These are phyloP conservation scores for Rhodotorula glutinis DNA, from an alignment of 1,284 basidiomycete genomes.

Conservation along the genomic window DNA sequence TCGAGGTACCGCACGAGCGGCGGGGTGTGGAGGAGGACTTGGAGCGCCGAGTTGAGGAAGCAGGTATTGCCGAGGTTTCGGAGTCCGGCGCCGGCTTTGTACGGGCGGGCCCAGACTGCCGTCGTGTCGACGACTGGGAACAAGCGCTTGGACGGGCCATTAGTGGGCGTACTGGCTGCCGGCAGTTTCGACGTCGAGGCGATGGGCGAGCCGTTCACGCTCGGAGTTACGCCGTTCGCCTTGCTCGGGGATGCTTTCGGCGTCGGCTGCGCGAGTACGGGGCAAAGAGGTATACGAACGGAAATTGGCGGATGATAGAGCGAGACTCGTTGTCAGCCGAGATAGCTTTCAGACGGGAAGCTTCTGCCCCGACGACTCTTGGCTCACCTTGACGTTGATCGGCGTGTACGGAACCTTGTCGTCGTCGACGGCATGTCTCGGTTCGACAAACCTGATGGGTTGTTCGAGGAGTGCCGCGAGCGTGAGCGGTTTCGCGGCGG, in stretches of 20 bases:
- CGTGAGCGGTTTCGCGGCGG: constrained; percentile 22
- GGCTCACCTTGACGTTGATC: constrained; percentile 26
- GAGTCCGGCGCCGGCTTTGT: constrained; percentile 62
- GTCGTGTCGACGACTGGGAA: constrained; percentile 41
- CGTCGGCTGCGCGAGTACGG: not conserved
- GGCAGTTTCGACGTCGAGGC: constrained; percentile 12
- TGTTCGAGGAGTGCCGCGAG: constrained; percentile 33
- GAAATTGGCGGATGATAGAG: too few species aligned
- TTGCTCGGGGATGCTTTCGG: too few species aligned
- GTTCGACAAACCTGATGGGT: constrained; percentile 27
- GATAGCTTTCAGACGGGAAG: too few species aligned
- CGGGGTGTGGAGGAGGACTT: constrained; percentile 90
- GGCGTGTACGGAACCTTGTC: constrained; percentile 32
- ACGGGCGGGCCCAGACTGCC: constrained; percentile 36
- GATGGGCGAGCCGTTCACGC: constrained; percentile 4
- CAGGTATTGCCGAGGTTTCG: constrained; percentile 95
- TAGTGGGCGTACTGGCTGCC: too few species aligned
- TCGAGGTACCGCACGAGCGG: constrained; percentile 69
- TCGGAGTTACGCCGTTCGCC: not conserved
- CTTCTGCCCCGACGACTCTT: too few species aligned
- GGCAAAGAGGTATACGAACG: too few species aligned
- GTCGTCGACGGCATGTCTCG: constrained; percentile 5
- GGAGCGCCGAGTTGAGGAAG: constrained; percentile 92
- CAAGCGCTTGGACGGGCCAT: not conserved
- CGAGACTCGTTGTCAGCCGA: too few species aligned